Evolutionary conservation across 2,329 filamentous ascomycete species (phyloP).

Genomic region (Colletotrichum agaves): DNA sequence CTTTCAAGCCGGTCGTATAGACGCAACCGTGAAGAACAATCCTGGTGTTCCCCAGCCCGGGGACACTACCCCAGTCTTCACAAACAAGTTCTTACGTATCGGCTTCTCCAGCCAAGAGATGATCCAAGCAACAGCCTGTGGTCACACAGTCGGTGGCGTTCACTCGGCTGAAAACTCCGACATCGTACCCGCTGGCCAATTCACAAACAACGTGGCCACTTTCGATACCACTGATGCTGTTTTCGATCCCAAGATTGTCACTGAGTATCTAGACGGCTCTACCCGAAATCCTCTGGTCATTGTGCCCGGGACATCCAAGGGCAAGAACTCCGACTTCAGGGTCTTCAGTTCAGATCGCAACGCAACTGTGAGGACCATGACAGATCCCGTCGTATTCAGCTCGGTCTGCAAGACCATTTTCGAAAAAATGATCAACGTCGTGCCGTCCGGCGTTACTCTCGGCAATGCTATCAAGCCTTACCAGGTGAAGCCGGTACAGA

Average conservation of each 20-base stretch:
- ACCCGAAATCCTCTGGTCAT: conserved; percentile 66
- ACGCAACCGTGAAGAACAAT: conserved; percentile 60
- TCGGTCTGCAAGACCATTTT: conserved; percentile 61
- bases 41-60: conserved; percentile 67
- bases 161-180: conserved; percentile 64
- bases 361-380: conserved; percentile 61
- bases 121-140: conserved; percentile 70
- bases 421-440: conserved; percentile 71
- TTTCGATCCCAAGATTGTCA: conserved; percentile 68
- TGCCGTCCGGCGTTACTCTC: conserved; percentile 62
- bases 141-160: conserved; percentile 70
- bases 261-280: conserved; percentile 65
- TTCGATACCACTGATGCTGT: conserved; percentile 59
- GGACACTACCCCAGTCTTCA: conserved; percentile 62
- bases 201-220: conserved; percentile 54
- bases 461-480: conserved; percentile 65
- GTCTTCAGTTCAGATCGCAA: conserved; percentile 68
- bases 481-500: conserved; percentile 66
- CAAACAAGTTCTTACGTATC: conserved; percentile 66
- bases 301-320: conserved; percentile 56
- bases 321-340: conserved; percentile 64
- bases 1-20: conserved; percentile 63
- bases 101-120: conserved; percentile 67
- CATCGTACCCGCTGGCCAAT: conserved; percentile 58
- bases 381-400: conserved; percentile 56